Conservation (phyloP, 176 grass and related monocot species). For the Oryza officinalis region DNA sequence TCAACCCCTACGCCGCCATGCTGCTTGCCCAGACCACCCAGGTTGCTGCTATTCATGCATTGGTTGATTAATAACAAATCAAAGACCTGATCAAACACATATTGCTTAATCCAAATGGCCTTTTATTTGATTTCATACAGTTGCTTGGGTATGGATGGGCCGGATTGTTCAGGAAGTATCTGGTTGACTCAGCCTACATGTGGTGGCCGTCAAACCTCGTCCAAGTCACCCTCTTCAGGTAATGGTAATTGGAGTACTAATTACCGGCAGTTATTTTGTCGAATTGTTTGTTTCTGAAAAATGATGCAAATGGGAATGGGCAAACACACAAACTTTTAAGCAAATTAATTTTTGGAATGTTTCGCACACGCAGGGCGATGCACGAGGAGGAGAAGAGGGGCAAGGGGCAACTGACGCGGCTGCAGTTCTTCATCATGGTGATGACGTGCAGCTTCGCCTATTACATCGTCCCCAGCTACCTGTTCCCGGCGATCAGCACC, state of each 20-base stretch:
- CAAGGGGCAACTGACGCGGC: conserved; percentile 52
- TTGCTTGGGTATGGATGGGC: conserved; percentile 69
- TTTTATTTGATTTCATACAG: background rate
- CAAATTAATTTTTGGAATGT: background rate
- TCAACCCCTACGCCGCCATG: conserved; percentile 62
- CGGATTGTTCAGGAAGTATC: conserved; percentile 67
- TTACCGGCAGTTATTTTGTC: too few species aligned
- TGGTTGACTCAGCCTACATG: conserved; percentile 92
- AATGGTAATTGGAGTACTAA: too few species aligned
- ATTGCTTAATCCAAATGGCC: too few species aligned
- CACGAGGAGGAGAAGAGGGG: conserved; percentile 71
- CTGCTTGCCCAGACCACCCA: conserved; percentile 70
- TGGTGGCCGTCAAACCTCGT: conserved; percentile 87
- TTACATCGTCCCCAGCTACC: conserved; percentile 70
- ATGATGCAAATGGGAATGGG: too few species aligned
- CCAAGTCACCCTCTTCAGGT: conserved; percentile 81
- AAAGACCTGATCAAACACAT: too few species aligned
- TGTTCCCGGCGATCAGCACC: conserved; percentile 70
- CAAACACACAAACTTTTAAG: background rate
- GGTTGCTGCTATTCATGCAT: background rate
- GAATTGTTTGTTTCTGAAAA: too few species aligned
- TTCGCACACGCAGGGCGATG: conserved; percentile 50
- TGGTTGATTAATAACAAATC: background rate
- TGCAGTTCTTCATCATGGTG: conserved; percentile 77
- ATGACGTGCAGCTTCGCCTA: conserved; percentile 65